Conservation (phyloP, 202 grass and related monocot genomes). For the Eragrostis tef region DNA sequence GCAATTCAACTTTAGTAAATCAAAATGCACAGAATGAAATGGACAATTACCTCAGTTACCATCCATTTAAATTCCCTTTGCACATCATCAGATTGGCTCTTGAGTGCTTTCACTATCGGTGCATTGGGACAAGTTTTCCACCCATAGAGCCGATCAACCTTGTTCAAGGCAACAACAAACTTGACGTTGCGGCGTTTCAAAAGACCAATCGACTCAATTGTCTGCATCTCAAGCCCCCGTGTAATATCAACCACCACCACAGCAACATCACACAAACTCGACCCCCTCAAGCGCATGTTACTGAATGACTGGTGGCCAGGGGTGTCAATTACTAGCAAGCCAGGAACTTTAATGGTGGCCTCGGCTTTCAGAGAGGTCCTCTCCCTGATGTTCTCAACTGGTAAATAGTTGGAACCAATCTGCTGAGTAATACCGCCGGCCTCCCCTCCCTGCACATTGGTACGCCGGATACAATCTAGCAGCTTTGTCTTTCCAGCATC, state of each 20-base stretch:
- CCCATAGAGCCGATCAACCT: slow-evolving; percentile 28
- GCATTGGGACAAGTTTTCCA: slow-evolving; percentile 38
- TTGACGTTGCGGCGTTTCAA: slow-evolving; percentile 22
- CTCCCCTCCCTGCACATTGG: slow-evolving; percentile 38
- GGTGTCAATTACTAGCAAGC: slow-evolving; percentile 35
- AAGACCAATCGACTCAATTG: slow-evolving; percentile 25
- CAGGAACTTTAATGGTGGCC: slow-evolving; percentile 23
- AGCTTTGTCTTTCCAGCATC: slow-evolving; percentile 53
- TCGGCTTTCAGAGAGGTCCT: slow-evolving; percentile 31
- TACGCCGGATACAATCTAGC: slow-evolving; percentile 36
- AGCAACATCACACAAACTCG: slow-evolving; percentile 21
- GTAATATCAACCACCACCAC: slow-evolving; percentile 35
- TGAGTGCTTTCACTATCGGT: slow-evolving; percentile 32
- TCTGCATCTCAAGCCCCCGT: slow-evolving; percentile 25
- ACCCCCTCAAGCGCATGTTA: slow-evolving; percentile 38
- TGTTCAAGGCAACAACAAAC: slow-evolving; percentile 42
- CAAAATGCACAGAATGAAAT: not conserved
- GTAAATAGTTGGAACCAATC: slow-evolving; percentile 38
- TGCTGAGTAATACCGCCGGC: slow-evolving; percentile 29
- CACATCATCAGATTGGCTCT: slow-evolving; percentile 31
- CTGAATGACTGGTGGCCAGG: slow-evolving; percentile 41
- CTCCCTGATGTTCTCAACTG: slow-evolving; percentile 38
- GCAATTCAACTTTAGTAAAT: not conserved
- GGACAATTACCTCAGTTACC: slow-evolving; percentile 15
- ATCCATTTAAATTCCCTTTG: slow-evolving; percentile 38